Conservation (phyloP, 2,329 filamentous ascomycete species). For the Monilinia aucupariae region DNA sequence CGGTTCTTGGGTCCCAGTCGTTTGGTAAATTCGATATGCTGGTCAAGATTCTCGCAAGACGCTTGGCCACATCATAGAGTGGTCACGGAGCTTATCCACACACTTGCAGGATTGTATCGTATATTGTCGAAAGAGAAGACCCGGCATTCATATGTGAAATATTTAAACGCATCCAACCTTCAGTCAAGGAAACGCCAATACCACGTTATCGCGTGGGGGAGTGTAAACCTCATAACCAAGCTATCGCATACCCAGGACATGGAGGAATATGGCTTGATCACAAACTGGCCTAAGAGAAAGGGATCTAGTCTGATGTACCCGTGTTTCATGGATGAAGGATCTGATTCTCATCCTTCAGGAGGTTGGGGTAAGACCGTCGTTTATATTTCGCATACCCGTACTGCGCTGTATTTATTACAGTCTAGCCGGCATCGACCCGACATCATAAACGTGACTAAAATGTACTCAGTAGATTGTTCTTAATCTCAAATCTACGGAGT, state of each 20-base stretch:
- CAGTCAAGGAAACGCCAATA: background rate
- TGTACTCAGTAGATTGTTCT: background rate
- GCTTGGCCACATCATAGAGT: background rate
- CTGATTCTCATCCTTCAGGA: too few relatives aligned
- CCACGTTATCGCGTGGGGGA: background rate
- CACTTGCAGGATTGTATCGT: background rate
- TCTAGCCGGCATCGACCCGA: background rate
- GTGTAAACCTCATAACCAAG: background rate
- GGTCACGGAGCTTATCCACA: background rate
- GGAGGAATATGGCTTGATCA: background rate
- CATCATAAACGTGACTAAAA: background rate
- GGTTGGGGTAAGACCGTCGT: too few relatives aligned
- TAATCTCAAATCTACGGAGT: slow-evolving; percentile 3
- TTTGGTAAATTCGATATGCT: slow-evolving; percentile 10
- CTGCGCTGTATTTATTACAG: too few relatives aligned
- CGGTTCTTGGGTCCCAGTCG: slow-evolving; percentile 4
- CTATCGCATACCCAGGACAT: background rate
- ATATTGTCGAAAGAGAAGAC: background rate
- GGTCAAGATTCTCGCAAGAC: background rate
- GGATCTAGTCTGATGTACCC: background rate
- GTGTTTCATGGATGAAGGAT: slow-evolving; percentile 5
- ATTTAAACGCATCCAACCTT: background rate
- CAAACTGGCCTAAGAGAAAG: background rate
- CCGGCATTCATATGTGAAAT: background rate
- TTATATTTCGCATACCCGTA: too few relatives aligned